Conservation (phyloP, 202 grass and related monocot genomes). For the Saccharum hybrid region DNA sequence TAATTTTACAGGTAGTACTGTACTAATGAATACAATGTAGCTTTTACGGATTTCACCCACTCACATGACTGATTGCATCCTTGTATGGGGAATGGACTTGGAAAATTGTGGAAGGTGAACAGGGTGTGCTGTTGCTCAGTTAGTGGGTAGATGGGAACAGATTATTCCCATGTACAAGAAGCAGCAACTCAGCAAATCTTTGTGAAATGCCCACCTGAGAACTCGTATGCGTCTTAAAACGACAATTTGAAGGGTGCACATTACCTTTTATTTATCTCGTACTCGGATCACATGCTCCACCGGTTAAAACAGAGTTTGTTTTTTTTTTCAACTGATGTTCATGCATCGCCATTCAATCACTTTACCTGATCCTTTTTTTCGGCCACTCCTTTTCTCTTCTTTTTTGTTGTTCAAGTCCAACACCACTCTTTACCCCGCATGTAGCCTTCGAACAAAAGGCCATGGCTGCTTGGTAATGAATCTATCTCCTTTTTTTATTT, state of each 20-base stretch:
- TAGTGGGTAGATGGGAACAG: neutral
- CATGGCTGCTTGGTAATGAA: slow-evolving; percentile 24
- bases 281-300: neutral
- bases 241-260: neutral
- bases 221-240: neutral
- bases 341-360: slow-evolving; percentile 17
- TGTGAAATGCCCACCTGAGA: neutral
- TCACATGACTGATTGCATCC: slow-evolving; percentile 20
- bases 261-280: neutral
- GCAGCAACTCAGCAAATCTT: neutral
- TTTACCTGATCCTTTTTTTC: neutral
- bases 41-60: neutral
- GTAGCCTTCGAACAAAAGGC: slow-evolving; percentile 37
- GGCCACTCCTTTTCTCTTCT: neutral
- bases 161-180: neutral
- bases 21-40: slow-evolving; percentile 3
- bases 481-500: neutral
- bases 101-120: neutral
- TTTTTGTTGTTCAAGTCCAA: slow-evolving; percentile 38
- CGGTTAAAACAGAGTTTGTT: neutral
- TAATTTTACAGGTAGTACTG: slow-evolving; percentile 24
- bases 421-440: slow-evolving; percentile 7
- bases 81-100: neutral
- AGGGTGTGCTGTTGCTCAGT: neutral
- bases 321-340: neutral